Evolutionary conservation across 352 stramenopile species (phyloP).

Genomic region (Phytopythium chamaehyphon): DNA sequence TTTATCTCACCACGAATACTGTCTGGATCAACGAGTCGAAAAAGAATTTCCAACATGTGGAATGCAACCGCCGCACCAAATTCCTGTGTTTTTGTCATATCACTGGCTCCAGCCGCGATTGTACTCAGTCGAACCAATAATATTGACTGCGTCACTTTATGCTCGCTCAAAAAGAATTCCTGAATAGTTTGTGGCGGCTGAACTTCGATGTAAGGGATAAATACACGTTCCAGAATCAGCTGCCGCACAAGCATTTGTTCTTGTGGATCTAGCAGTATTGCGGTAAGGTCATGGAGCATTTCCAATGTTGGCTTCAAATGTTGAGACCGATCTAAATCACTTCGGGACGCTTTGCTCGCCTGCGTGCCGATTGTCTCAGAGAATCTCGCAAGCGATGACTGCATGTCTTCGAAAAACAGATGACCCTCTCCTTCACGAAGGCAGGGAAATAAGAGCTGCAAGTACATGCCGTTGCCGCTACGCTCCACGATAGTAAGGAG

Average conservation of each 20-base stretch:
- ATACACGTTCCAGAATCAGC: constrained; percentile 40
- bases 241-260: constrained; percentile 30
- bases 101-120: constrained; percentile 49
- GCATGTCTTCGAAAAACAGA: constrained; percentile 49
- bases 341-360: constrained; percentile 1
- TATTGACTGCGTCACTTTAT: constrained; percentile 16
- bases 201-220: constrained; percentile 47
- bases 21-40: constrained; percentile 56
- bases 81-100: constrained; percentile 26
- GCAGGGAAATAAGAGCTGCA: constrained; percentile 52
- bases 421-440: constrained; percentile 60
- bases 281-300: constrained; percentile 2
- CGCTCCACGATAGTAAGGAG: constrained; percentile 54
- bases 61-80: constrained; percentile 58
- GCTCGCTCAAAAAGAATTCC: constrained; percentile 46
- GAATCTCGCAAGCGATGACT: constrained; percentile 39
- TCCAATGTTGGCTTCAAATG: neutral
- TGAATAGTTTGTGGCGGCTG: constrained; percentile 26
- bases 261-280: neutral
- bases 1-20: constrained; percentile 67
- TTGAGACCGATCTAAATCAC: neutral
- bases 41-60: constrained; percentile 62
- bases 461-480: constrained; percentile 35
- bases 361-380: constrained; percentile 11
- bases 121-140: constrained; percentile 49